Conservation (phyloP, 805 yeast genomes). For the Ascoidea asiatica region DNA sequence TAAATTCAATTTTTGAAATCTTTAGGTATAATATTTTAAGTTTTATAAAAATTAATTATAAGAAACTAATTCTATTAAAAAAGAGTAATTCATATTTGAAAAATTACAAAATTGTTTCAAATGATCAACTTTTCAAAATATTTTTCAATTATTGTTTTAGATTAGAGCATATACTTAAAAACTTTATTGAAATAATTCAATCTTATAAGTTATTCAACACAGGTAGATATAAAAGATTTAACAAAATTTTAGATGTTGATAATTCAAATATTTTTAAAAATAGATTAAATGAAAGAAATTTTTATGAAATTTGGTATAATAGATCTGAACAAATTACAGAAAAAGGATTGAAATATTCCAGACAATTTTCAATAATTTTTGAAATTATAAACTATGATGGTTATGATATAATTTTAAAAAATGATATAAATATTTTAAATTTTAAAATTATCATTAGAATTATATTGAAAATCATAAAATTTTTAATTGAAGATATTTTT, state of each 20-base stretch:
- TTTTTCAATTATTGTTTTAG: not conserved
- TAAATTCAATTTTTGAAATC: not conserved
- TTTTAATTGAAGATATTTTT: not conserved
- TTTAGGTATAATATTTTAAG: not conserved
- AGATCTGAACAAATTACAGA: not conserved
- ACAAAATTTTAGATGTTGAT: too few relatives aligned
- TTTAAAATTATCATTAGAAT: too few relatives aligned
- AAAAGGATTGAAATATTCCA: not conserved
- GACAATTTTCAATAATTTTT: not conserved
- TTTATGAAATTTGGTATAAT: too few relatives aligned
- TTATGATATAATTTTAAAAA: too few relatives aligned
- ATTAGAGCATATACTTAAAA: not conserved
- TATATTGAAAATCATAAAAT: too few relatives aligned
- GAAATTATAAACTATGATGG: not conserved
- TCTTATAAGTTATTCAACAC: too few relatives aligned
- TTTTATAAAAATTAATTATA: too few relatives aligned
- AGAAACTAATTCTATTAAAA: too few relatives aligned
- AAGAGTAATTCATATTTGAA: not conserved
- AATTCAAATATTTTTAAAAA: not conserved
- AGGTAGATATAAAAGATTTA: too few relatives aligned
- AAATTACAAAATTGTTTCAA: not conserved
- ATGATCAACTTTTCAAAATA: not conserved
- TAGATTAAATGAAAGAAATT: too few relatives aligned
- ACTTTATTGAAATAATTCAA: not conserved
- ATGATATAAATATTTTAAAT: not conserved